Percentiles rank a stretch among this genome's conserved stretches.
These are phyloP conservation scores for Leucocoprinus birnbaumii DNA, from an alignment of 768 basidiomycete species.

Conservation along the genomic window DNA sequence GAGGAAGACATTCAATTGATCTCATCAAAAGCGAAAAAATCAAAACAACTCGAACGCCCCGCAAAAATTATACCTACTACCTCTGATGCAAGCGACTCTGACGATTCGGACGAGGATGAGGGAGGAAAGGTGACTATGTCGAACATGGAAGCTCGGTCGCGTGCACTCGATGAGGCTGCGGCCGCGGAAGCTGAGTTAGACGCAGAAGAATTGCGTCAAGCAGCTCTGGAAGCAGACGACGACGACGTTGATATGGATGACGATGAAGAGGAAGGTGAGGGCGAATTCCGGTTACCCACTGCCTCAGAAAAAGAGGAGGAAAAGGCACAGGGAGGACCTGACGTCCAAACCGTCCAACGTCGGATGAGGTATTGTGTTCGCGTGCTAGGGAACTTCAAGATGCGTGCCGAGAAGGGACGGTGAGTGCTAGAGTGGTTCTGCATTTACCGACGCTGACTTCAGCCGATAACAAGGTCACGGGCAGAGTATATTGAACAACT, in stretches of 20 bases:
- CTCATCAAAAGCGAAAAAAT: constrained; percentile 42
- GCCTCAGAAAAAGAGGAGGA: constrained; percentile 71
- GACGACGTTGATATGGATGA: constrained; percentile 48
- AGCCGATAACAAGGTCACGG: constrained; percentile 54
- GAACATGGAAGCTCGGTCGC: constrained; percentile 82
- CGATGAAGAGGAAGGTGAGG: constrained; percentile 31
- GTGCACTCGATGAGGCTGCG: constrained; percentile 68
- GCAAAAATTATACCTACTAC: constrained; percentile 47
- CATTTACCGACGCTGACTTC: not conserved
- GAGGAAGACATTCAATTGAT: constrained; percentile 42
- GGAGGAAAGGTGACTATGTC: constrained; percentile 62
- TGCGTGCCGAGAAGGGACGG: constrained; percentile 65
- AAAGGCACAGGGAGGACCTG: constrained; percentile 63
- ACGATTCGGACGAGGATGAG: constrained; percentile 40
- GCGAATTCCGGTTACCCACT: constrained; percentile 66
- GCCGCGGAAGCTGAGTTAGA: constrained; percentile 69
- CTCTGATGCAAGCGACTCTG: constrained; percentile 41
- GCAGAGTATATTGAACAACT: constrained; percentile 90
- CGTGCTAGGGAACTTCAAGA: constrained; percentile 70
- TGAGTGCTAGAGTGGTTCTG: constrained; percentile 35
- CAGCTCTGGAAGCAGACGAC: constrained; percentile 44
- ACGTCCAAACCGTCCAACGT: constrained; percentile 72
- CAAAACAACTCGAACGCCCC: constrained; percentile 48
- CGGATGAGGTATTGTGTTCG: constrained; percentile 78
- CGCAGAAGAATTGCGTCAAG: constrained; percentile 59